Percentiles rank a stretch among this genome's conserved stretches.
Conservation (phyloP, 1,139 yeast genomes). For the Nematodospora anomalae region DNA sequence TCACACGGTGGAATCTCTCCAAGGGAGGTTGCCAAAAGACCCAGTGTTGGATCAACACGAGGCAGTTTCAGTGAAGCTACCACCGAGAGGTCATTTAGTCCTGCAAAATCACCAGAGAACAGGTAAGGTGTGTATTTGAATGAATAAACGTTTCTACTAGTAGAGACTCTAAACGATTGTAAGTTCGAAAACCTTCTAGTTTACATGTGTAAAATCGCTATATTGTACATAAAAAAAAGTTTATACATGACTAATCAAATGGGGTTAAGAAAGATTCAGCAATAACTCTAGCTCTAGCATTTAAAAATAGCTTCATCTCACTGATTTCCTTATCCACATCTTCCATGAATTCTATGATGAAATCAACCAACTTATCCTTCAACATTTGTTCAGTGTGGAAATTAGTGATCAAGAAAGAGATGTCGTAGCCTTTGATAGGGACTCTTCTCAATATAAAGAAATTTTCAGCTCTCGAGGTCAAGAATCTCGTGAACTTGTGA, state of each 20-base stretch:
- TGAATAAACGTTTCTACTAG: constrained; percentile 2
- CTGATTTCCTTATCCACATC: constrained; percentile 98
- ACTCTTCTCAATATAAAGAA: constrained; percentile 88
- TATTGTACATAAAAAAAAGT: no score
- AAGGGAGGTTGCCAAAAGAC: constrained; percentile 6
- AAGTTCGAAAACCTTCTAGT: no score
- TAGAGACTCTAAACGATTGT: no score
- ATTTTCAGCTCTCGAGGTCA: constrained; percentile 93
- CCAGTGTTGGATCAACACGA: neutral
- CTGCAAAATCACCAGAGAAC: constrained; percentile 3
- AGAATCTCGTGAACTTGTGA: constrained; percentile 88
- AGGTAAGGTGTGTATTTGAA: neutral
- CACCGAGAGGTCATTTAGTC: constrained; percentile 1
- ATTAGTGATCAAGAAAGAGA: constrained; percentile 89
- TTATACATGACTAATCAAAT: constrained; percentile 45
- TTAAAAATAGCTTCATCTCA: constrained; percentile 95
- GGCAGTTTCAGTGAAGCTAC: neutral
- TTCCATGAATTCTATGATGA: constrained; percentile 97
- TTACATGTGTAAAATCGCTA: no score
- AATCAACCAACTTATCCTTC: constrained; percentile 92
- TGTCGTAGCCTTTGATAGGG: constrained; percentile 90
- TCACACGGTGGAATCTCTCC: constrained; percentile 35
- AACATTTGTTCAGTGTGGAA: constrained; percentile 95
- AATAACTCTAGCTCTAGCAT: constrained; percentile 96
- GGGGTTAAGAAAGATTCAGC: constrained; percentile 92